These are phyloP conservation scores for Aspergillus sp. DNA, from an alignment of 2,329 filamentous ascomycete species.

Conservation along the genomic window DNA sequence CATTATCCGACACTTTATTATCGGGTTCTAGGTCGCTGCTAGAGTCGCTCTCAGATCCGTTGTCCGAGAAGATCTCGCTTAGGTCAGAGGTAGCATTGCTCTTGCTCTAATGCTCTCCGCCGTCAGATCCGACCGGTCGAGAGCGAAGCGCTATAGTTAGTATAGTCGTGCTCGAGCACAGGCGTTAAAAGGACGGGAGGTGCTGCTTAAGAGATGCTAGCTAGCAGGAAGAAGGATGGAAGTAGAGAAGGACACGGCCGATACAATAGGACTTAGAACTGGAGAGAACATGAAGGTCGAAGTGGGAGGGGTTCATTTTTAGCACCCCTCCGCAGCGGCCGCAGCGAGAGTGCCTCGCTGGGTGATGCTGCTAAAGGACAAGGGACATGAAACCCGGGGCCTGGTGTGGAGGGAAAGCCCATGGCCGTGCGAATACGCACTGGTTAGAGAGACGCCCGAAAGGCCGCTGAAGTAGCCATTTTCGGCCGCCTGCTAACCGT, in stretches of 20 bases:
- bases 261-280: conserved; percentile 9
- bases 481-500: background rate
- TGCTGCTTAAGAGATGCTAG: too few species aligned
- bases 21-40: conserved; percentile 9
- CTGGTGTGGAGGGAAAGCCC: background rate
- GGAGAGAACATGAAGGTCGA: conserved; percentile 8
- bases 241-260: conserved; percentile 4
- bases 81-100: conserved; percentile 12
- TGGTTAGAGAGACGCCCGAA: conserved; percentile 1
- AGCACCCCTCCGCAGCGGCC: background rate
- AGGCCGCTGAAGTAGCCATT: background rate
- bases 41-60: conserved; percentile 7
- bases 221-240: conserved; percentile 5
- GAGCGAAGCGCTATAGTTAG: conserved; percentile 4
- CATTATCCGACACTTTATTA: conserved; percentile 6
- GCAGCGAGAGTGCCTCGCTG: background rate
- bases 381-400: background rate
- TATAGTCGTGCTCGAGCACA: conserved; percentile 1
- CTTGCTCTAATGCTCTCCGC: conserved; percentile 10
- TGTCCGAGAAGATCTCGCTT: conserved; percentile 11
- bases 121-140: conserved; percentile 4
- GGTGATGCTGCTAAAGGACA: background rate
- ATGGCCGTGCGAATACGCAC: background rate
- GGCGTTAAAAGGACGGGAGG: conserved; percentile 1
- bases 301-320: conserved; percentile 5